Evolutionary conservation across 2,329 filamentous ascomycete genomes (phyloP).

Genomic region (Teratosphaeria epicoccoides): DNA sequence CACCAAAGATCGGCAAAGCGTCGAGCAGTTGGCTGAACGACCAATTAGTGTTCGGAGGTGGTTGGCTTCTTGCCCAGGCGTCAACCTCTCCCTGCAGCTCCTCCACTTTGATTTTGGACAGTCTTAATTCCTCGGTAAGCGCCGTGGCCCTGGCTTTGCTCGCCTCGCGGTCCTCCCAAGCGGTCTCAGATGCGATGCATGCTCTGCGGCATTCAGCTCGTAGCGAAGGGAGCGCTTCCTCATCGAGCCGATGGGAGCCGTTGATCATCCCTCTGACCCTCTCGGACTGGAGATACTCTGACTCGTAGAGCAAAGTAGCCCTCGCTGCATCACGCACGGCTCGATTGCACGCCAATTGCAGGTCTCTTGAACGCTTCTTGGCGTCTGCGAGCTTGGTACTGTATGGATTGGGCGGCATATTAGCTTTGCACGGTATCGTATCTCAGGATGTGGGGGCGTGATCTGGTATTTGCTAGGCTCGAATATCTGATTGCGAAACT

Average conservation of each 20-base stretch:
- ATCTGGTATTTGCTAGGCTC: no score
- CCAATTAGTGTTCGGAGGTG: background rate
- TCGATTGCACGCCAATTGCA: background rate
- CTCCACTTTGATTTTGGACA: background rate
- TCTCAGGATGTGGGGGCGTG: no score
- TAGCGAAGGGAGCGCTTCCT: background rate
- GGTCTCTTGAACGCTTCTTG: background rate
- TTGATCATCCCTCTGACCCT: background rate
- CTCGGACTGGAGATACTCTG: background rate
- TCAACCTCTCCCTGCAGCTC: background rate
- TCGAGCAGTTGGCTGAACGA: background rate
- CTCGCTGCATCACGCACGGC: background rate
- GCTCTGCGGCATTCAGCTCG: background rate
- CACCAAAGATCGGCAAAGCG: background rate
- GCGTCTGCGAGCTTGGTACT: background rate
- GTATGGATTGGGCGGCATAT: background rate
- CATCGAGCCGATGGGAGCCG: background rate
- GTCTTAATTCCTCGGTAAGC: background rate
- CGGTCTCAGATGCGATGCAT: background rate
- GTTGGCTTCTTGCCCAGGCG: background rate
- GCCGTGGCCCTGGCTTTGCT: background rate
- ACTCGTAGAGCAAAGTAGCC: background rate
- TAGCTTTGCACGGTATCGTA: background rate
- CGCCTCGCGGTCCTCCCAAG: background rate
- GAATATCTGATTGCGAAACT: background rate